Conservation (phyloP, 2,329 filamentous ascomycete genomes). For the Aureobasidium sp. region DNA sequence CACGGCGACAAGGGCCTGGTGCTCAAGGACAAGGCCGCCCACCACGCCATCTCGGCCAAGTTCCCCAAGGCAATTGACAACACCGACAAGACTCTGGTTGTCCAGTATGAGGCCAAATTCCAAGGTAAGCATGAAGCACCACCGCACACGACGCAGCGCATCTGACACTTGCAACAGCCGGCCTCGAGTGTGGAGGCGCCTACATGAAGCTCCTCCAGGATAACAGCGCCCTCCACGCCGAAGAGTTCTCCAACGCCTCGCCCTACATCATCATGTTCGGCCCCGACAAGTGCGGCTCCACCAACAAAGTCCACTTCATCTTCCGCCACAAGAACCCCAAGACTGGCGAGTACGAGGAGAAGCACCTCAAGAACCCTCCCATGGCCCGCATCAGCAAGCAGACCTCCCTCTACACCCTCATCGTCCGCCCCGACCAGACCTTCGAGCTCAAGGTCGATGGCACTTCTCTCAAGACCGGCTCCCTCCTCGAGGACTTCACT, state of each 20-base stretch:
- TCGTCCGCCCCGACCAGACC: constrained; percentile 94
- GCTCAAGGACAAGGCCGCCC: constrained; percentile 93
- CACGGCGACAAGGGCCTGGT: constrained; percentile 94
- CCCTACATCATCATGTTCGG: constrained; percentile 99
- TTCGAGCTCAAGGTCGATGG: constrained; percentile 90
- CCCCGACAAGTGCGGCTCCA: constrained; percentile 97
- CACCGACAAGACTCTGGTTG: constrained; percentile 93
- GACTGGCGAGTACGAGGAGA: constrained; percentile 99
- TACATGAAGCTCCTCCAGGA: constrained; percentile 99
- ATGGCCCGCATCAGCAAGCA: constrained; percentile 85
- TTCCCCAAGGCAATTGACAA: constrained; percentile 95
- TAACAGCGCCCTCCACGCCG: constrained; percentile 91
- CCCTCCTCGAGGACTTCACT: constrained; percentile 85
- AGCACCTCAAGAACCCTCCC: constrained; percentile 83
- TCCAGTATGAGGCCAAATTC: constrained; percentile 99
- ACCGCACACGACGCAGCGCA: neutral
- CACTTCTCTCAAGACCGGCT: constrained; percentile 79
- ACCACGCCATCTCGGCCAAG: constrained; percentile 99
- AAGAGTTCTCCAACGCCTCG: constrained; percentile 95
- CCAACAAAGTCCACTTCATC: constrained; percentile 97
- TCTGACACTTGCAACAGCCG: constrained; percentile 51
- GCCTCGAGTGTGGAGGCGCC: constrained; percentile 93
- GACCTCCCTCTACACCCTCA: constrained; percentile 89
- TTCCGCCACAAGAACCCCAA: constrained; percentile 99
- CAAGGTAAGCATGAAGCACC: constrained; percentile 63